Percentiles rank a stretch among this genome's conserved stretches.
phyloP scores from a whole-genome alignment of 2,329 filamentous ascomycete genomes.

The Lachnellula arida region DNA sequence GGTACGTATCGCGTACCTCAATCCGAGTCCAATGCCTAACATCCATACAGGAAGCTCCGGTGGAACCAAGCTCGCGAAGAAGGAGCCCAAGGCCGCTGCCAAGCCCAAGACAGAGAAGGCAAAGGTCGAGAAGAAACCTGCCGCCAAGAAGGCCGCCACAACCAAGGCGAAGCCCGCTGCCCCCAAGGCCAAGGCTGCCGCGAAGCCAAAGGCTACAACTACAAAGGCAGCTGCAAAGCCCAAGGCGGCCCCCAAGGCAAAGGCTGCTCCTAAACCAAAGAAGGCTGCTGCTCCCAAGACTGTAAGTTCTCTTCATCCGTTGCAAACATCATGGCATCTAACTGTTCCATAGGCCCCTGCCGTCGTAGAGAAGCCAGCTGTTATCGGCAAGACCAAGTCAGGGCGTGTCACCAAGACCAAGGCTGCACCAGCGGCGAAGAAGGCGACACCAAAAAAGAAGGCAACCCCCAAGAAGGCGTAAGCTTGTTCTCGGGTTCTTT shows the following conservation, averaged over 20 bases:
- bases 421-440: slow-evolving; percentile 49
- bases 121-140: slow-evolving; percentile 33
- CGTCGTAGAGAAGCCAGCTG: slow-evolving; percentile 57
- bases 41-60: slow-evolving; percentile 56
- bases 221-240: slow-evolving; percentile 38
- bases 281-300: slow-evolving; percentile 24
- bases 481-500: slow-evolving; percentile 11
- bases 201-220: slow-evolving; percentile 36
- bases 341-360: slow-evolving; percentile 51
- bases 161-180: slow-evolving; percentile 42
- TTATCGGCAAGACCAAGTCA: slow-evolving; percentile 66
- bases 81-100: slow-evolving; percentile 42
- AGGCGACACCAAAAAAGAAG: slow-evolving; percentile 32
- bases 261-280: slow-evolving; percentile 32
- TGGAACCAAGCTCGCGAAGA: slow-evolving; percentile 68
- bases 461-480: slow-evolving; percentile 23
- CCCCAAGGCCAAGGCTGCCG: slow-evolving; percentile 32
- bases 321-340: slow-evolving; percentile 5
- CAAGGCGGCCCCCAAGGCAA: slow-evolving; percentile 34
- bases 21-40: slow-evolving; percentile 23
- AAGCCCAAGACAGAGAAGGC: slow-evolving; percentile 32
- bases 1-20: slow-evolving; percentile 45
- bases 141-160: slow-evolving; percentile 41
- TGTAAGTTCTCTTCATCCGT: slow-evolving; percentile 19
- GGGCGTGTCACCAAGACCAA: slow-evolving; percentile 66